A percentile compares a stretch with the other conserved stretches of the same genome.
These are phyloP conservation scores for Pythium guiyangense DNA, from an alignment of 352 stramenopile species.

Conservation along the genomic window DNA sequence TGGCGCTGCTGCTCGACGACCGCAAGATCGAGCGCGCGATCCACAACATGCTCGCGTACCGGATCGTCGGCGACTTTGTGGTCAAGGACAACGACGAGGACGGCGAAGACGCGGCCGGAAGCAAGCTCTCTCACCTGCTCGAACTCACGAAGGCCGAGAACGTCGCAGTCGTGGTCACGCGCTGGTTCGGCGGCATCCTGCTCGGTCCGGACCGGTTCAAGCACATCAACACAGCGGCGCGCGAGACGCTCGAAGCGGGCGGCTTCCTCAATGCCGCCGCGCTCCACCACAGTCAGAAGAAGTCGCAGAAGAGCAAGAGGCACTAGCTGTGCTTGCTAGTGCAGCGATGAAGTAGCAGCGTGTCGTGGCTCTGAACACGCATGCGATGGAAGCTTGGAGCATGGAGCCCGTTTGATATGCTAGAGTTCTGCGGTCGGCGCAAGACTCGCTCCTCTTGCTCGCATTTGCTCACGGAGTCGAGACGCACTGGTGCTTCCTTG, in stretches of 20 bases:
- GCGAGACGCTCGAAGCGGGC: constrained; percentile 70
- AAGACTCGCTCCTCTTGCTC: no score
- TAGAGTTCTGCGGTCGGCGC: no score
- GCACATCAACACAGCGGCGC: constrained; percentile 72
- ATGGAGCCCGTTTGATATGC: no score
- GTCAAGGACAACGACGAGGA: constrained; percentile 88
- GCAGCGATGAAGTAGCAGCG: no score
- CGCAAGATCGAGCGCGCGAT: constrained; percentile 79
- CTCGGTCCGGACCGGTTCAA: constrained; percentile 86
- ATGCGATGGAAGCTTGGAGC: no score
- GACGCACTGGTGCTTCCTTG: no score
- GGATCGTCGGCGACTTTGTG: constrained; percentile 60
- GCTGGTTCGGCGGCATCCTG: constrained; percentile 83
- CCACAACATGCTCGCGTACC: constrained; percentile 89
- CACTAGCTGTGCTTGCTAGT: constrained; percentile 6
- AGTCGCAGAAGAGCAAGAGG: constrained; percentile 36
- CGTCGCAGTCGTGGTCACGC: constrained; percentile 77
- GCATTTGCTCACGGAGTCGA: no score
- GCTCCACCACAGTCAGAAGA: constrained; percentile 32
- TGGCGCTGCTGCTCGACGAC: constrained; percentile 74
- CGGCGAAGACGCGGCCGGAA: constrained; percentile 75
- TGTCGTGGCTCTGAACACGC: no score
- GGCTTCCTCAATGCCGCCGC: constrained; percentile 37
- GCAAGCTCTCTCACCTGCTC: constrained; percentile 76
- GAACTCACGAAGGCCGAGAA: constrained; percentile 79